Evolutionary conservation across 2,329 filamentous ascomycete genomes (phyloP).

Genomic region (Ceratocystis alfenasii): DNA sequence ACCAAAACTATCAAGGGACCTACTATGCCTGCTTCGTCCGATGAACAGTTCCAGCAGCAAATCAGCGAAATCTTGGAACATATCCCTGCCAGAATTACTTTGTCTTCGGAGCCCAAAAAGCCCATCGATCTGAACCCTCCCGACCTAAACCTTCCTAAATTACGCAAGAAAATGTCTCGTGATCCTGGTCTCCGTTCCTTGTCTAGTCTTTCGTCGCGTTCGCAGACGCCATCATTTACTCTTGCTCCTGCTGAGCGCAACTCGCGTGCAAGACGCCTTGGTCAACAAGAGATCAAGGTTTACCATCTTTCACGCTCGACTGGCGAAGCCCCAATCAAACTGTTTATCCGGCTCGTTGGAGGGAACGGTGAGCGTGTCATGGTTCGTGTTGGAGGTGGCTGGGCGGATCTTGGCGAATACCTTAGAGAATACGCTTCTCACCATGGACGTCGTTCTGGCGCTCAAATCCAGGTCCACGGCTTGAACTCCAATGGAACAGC

Average conservation of each 20-base stretch:
- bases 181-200: conserved; percentile 39
- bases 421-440: conserved; percentile 86
- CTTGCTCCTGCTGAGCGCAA: conserved; percentile 50
- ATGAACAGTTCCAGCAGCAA: conserved; percentile 64
- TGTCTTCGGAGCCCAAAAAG: conserved; percentile 41
- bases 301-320: conserved; percentile 82
- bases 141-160: conserved; percentile 41
- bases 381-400: conserved; percentile 96
- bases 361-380: conserved; percentile 86
- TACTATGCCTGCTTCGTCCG: conserved; percentile 28
- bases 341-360: conserved; percentile 86
- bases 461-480: conserved; percentile 42
- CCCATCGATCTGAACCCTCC: conserved; percentile 46
- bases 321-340: conserved; percentile 78
- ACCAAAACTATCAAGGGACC: conserved; percentile 25
- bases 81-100: conserved; percentile 67
- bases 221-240: conserved; percentile 55
- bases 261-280: conserved; percentile 34
- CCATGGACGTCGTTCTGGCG: conserved; percentile 59
- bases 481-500: conserved; percentile 9
- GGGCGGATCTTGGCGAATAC: conserved; percentile 93
- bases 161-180: conserved; percentile 32
- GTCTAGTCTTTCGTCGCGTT: conserved; percentile 43
- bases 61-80: conserved; percentile 66
- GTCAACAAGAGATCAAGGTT: conserved; percentile 66